Percentiles rank a stretch among this genome's conserved stretches.
Evolutionary conservation across 352 stramenopile genomes (phyloP).

Genomic region (Phytophthora sansomeana): DNA sequence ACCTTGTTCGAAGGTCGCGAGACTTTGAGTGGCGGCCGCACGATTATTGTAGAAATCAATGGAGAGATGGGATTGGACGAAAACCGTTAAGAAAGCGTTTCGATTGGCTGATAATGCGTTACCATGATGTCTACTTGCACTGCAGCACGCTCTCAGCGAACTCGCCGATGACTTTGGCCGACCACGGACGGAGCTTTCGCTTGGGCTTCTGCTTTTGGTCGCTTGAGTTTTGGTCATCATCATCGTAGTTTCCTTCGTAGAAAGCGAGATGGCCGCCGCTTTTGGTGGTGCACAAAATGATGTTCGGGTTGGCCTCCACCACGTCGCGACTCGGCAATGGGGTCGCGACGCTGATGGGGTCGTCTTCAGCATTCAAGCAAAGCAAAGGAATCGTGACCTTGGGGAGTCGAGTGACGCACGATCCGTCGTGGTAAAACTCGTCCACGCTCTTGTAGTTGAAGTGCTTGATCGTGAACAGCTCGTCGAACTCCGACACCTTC

Average conservation of each 20-base stretch:
- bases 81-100: background rate
- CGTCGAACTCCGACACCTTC: slow-evolving; percentile 70
- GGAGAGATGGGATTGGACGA: slow-evolving; percentile 13
- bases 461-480: slow-evolving; percentile 62
- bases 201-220: slow-evolving; percentile 8
- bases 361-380: slow-evolving; percentile 60
- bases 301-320: slow-evolving; percentile 50
- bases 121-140: slow-evolving; percentile 4
- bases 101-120: background rate
- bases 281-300: slow-evolving; percentile 59
- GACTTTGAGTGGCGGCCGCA: slow-evolving; percentile 42
- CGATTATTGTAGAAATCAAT: slow-evolving; percentile 19
- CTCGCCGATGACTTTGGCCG: slow-evolving; percentile 47
- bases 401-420: slow-evolving; percentile 42
- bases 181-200: slow-evolving; percentile 41
- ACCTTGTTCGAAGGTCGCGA: slow-evolving; percentile 18
- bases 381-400: slow-evolving; percentile 54
- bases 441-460: slow-evolving; percentile 60
- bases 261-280: slow-evolving; percentile 58
- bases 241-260: slow-evolving; percentile 40
- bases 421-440: slow-evolving; percentile 57
- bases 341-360: slow-evolving; percentile 55
- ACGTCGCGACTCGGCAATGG: slow-evolving; percentile 34
- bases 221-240: slow-evolving; percentile 4
- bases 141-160: slow-evolving; percentile 45